Evolutionary conservation across 352 stramenopile species (phyloP).

Genomic region (Phytophthora hibernalis): DNA sequence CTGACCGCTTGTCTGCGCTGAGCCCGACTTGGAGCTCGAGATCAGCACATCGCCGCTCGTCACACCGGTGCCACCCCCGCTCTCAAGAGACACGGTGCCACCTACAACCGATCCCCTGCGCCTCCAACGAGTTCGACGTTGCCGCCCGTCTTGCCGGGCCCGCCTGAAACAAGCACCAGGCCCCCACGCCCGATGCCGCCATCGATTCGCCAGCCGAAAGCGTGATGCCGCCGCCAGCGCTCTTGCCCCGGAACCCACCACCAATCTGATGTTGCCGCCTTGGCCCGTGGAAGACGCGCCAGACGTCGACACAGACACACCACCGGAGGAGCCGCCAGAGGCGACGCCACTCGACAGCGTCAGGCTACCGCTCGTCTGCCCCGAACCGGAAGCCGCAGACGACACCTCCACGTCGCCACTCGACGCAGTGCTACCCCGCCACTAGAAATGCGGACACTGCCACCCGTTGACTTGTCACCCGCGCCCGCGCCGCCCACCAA

Average conservation of each 20-base stretch:
- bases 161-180: not conserved
- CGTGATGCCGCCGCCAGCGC: constrained; percentile 9
- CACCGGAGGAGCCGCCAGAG: not conserved
- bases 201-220: constrained; percentile 11
- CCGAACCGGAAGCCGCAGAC: not conserved
- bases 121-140: not conserved
- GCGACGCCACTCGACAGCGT: not conserved
- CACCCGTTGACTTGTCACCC: constrained; percentile 1
- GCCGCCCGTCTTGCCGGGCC: not conserved
- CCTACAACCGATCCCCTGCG: too few relatives aligned
- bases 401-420: constrained; percentile 17
- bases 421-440: not conserved
- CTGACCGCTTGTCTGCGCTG: not conserved
- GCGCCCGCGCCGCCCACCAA: not conserved
- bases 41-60: constrained; percentile 1
- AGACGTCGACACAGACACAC: not conserved
- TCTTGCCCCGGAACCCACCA: constrained; percentile 6
- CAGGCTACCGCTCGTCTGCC: not conserved
- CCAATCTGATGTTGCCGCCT: not conserved
- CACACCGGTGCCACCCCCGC: not conserved
- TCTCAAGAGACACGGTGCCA: not conserved
- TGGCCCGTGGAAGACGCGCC: too few relatives aligned
- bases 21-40: not conserved
- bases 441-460: constrained; percentile 11
- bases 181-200: constrained; percentile 6